These are phyloP conservation scores for Diplosphaera chodatii DNA, from an alignment of 139 green algal genomes.

Conservation along the genomic window DNA sequence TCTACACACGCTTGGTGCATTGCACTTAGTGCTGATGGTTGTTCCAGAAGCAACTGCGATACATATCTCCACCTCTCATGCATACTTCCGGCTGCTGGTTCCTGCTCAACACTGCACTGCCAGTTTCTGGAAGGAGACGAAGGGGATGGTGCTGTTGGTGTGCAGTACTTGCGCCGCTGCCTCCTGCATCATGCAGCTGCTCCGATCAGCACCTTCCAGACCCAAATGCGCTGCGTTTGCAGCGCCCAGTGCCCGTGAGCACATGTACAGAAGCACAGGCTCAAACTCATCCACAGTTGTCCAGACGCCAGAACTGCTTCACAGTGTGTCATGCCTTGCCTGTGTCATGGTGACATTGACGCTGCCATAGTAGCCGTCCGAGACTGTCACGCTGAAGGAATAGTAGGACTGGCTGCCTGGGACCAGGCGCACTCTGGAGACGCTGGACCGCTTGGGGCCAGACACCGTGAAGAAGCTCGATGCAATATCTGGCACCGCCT, in stretches of 20 bases:
- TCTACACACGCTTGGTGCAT: no score
- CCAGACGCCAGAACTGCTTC: no score
- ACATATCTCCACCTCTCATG: no score
- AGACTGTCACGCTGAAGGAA: constrained; percentile 8
- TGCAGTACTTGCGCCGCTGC: background rate
- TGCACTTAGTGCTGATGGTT: no score
- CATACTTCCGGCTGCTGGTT: no score
- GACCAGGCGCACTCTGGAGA: background rate
- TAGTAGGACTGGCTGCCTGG: constrained; percentile 4
- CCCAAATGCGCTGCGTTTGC: no score
- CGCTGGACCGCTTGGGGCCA: background rate
- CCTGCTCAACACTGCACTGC: background rate
- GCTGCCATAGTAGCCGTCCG: constrained; percentile 4
- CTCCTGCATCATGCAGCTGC: background rate
- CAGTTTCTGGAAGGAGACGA: background rate
- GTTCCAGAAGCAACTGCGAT: no score
- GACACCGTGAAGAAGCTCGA: constrained; percentile 10
- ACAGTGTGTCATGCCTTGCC: background rate
- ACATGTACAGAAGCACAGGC: no score
- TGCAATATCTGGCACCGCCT: constrained; percentile 1
- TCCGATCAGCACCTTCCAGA: no score
- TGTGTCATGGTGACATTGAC: constrained; percentile 4
- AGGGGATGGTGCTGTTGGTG: background rate
- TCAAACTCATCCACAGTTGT: no score
- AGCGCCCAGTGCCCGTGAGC: no score